Conservation (phyloP, 2,329 filamentous ascomycete genomes). For the Stemphylium lycopersici region DNA sequence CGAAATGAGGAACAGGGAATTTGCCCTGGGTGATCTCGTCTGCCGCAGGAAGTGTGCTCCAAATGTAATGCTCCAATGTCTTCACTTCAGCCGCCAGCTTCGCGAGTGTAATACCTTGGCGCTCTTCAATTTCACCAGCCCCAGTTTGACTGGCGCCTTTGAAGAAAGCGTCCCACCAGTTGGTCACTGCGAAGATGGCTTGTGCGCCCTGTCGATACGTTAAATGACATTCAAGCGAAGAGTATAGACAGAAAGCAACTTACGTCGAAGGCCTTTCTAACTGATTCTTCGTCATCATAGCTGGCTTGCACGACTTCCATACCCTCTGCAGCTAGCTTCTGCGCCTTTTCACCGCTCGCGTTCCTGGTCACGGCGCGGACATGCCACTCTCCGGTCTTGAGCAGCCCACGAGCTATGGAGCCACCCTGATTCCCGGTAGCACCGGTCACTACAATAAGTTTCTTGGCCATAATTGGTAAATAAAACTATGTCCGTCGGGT, state of each 20-base stretch:
- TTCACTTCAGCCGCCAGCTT: constrained; percentile 43
- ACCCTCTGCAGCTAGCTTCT: constrained; percentile 36
- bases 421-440: constrained; percentile 37
- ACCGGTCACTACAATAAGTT: constrained; percentile 33
- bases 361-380: constrained; percentile 57
- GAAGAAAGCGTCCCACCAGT: constrained; percentile 19
- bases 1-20: constrained; percentile 47
- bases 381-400: constrained; percentile 56
- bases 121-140: constrained; percentile 35
- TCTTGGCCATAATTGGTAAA: constrained; percentile 37
- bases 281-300: constrained; percentile 16
- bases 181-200: constrained; percentile 47
- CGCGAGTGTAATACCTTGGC: constrained; percentile 49
- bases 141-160: constrained; percentile 33
- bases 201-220: constrained; percentile 13
- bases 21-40: constrained; percentile 37
- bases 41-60: constrained; percentile 51
- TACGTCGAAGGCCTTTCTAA: constrained; percentile 13
- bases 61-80: constrained; percentile 52
- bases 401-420: constrained; percentile 38
- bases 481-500: not conserved
- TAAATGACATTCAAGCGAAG: not conserved
- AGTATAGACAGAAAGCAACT: not conserved
- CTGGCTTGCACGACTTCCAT: constrained; percentile 45
- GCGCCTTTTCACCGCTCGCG: constrained; percentile 18